Conservation (phyloP, 208 protist species). For the Ichthyophonus hoferi region DNA sequence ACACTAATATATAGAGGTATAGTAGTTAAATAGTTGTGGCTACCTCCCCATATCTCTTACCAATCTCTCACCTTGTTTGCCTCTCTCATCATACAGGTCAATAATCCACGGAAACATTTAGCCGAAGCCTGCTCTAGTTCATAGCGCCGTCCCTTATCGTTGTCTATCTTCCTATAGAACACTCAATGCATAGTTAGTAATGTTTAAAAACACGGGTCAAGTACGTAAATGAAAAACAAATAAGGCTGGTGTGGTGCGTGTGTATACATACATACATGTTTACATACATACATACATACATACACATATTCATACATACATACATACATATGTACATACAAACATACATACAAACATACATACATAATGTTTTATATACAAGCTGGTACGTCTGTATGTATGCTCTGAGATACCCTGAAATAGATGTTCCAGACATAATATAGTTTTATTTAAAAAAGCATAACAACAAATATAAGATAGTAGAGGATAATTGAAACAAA, state of each 20-base stretch:
- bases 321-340: neutral
- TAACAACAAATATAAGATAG: too few species aligned
- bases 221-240: too few species aligned
- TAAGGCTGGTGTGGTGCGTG: neutral
- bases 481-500: too few species aligned
- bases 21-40: too few species aligned
- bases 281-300: neutral
- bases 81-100: constrained; percentile 48
- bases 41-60: too few species aligned
- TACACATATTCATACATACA: neutral
- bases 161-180: constrained; percentile 36
- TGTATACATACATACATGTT: neutral
- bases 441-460: too few species aligned
- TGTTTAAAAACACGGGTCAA: too few species aligned
- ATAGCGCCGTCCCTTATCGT: constrained; percentile 38
- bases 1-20: neutral
- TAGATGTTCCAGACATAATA: too few species aligned
- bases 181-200: neutral
- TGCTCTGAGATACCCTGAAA: too few species aligned
- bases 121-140: constrained; percentile 45
- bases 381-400: too few species aligned
- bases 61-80: constrained; percentile 39
- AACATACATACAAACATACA: neutral
- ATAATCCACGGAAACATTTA: constrained; percentile 44
- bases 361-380: too few species aligned